These are phyloP conservation scores for Globisporangium nunn DNA, from an alignment of 352 stramenopile species.

Conservation along the genomic window DNA sequence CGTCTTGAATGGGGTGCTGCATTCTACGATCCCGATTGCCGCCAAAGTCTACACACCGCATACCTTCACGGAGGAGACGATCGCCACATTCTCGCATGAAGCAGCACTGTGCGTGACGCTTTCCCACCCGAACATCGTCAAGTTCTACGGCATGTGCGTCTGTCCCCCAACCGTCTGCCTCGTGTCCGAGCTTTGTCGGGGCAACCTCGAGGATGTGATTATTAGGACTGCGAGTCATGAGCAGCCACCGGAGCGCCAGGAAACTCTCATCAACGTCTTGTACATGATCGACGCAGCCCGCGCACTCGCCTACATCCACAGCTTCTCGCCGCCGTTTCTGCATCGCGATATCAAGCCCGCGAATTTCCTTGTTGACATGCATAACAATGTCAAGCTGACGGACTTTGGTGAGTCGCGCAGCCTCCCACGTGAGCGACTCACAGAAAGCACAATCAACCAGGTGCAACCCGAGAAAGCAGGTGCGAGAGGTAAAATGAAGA, in stretches of 20 bases:
- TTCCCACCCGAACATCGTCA: slow-evolving; percentile 57
- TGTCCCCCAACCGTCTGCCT: neutral
- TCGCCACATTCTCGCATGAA: no score
- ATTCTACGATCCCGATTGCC: no score
- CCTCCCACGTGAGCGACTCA: slow-evolving; percentile 6
- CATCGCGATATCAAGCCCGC: slow-evolving; percentile 46
- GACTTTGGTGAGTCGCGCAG: slow-evolving; percentile 22
- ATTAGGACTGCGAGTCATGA: neutral
- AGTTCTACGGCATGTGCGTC: slow-evolving; percentile 82
- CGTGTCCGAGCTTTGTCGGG: neutral
- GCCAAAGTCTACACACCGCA: no score
- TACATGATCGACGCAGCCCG: slow-evolving; percentile 42
- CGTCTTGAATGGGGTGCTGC: no score
- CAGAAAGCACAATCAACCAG: no score
- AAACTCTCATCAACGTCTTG: neutral
- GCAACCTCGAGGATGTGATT: neutral
- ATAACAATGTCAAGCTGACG: slow-evolving; percentile 17
- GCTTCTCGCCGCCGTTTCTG: slow-evolving; percentile 39
- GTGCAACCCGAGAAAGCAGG: no score
- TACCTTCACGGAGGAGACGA: no score
- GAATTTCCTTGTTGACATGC: slow-evolving; percentile 49
- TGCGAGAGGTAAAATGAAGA: no score
- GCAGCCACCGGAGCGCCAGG: neutral
- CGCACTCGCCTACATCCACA: slow-evolving; percentile 42
- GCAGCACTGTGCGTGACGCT: no score